These are phyloP conservation scores for Ophiosphaerella herpotricha DNA, from an alignment of 2,329 filamentous ascomycete species.

Conservation along the genomic window DNA sequence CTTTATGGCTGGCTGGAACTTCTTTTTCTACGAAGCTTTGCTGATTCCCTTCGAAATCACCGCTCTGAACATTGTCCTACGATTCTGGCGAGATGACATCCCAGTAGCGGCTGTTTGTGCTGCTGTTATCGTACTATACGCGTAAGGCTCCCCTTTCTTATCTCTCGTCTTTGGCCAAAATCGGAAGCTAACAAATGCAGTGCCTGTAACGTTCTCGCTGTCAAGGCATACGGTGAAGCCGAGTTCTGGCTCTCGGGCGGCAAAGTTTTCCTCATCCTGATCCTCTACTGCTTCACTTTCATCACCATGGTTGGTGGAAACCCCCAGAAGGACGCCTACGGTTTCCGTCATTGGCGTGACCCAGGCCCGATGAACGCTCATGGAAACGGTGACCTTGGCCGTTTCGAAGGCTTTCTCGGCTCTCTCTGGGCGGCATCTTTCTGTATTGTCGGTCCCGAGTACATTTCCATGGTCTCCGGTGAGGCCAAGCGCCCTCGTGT, in stretches of 20 bases:
- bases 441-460: constrained; percentile 55
- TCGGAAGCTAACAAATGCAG: constrained; percentile 35
- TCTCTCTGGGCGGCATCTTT: constrained; percentile 51
- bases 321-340: constrained; percentile 48
- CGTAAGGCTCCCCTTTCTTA: constrained; percentile 31
- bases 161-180: not conserved
- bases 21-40: constrained; percentile 58
- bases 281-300: constrained; percentile 54
- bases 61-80: constrained; percentile 46
- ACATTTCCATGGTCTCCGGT: constrained; percentile 55
- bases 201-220: constrained; percentile 53
- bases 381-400: constrained; percentile 28
- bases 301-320: constrained; percentile 53
- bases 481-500: constrained; percentile 53
- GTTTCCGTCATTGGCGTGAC: constrained; percentile 52
- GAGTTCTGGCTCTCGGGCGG: constrained; percentile 53
- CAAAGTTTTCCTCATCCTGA: constrained; percentile 54
- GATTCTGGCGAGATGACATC: constrained; percentile 53
- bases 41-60: constrained; percentile 60
- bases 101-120: constrained; percentile 48
- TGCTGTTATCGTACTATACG: constrained; percentile 50
- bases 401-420: constrained; percentile 46
- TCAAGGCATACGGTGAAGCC: constrained; percentile 51
- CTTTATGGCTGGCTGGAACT: constrained; percentile 60
- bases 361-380: constrained; percentile 42